These are phyloP conservation scores for Fusarium sp. DNA, from an alignment of 2,329 filamentous ascomycete genomes.

Conservation along the genomic window DNA sequence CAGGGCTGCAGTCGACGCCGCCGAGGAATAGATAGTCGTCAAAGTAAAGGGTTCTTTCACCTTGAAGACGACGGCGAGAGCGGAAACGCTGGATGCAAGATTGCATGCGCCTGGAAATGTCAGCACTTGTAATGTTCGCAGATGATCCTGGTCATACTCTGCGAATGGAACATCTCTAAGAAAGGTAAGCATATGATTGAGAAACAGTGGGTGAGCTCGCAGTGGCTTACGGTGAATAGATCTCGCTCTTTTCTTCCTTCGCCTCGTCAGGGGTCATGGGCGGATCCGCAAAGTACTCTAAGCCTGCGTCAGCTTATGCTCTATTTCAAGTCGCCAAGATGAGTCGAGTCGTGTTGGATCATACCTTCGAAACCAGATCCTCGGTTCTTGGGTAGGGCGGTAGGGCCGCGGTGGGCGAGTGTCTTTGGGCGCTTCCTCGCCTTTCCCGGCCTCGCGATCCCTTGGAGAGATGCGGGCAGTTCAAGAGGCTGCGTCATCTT, in stretches of 20 bases:
- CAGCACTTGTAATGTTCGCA: conserved; percentile 18
- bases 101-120: conserved; percentile 75
- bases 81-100: conserved; percentile 86
- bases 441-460: conserved; percentile 38
- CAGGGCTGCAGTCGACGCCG: conserved; percentile 72
- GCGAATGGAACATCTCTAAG: conserved; percentile 63
- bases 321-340: not conserved
- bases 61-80: conserved; percentile 77
- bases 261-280: conserved; percentile 79
- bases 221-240: conserved; percentile 72
- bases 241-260: conserved; percentile 67
- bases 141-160: conserved; percentile 56
- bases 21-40: conserved; percentile 84
- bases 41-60: conserved; percentile 72
- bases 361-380: conserved; percentile 77
- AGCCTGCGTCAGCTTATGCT: conserved; percentile 16
- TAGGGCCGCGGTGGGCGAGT: conserved; percentile 50
- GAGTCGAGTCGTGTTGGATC: not conserved
- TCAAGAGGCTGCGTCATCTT: conserved; percentile 15
- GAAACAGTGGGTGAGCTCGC: not conserved
- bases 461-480: conserved; percentile 26
- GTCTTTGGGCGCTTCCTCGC: conserved; percentile 31
- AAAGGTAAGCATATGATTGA: conserved; percentile 32
- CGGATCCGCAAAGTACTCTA: conserved; percentile 81
- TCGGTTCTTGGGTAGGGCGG: conserved; percentile 56